A percentile compares a stretch with the other conserved stretches of the same genome.
phyloP scores from a whole-genome alignment of 768 basidiomycete species.

The Rhizopogon rudus region DNA sequence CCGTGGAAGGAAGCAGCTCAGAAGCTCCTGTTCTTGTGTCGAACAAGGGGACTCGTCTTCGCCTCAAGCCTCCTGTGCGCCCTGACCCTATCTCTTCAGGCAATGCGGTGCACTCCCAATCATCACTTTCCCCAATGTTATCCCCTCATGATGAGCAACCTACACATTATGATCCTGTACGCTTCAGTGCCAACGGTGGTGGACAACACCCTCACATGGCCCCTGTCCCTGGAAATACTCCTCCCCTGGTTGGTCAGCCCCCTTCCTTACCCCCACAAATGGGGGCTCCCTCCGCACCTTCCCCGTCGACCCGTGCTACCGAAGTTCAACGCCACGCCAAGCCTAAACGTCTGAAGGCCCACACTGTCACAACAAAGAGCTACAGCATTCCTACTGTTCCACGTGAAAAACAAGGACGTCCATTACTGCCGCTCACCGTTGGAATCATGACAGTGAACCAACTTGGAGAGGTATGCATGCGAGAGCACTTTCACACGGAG shows the following conservation, averaged over 20 bases:
- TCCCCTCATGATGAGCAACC: conserved; percentile 31
- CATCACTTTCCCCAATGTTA: conserved; percentile 29
- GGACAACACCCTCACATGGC: conserved; percentile 11
- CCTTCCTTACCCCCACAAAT: conserved; percentile 9
- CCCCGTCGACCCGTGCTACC: conserved; percentile 19
- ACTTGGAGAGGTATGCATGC: conserved; percentile 73
- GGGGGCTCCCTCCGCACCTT: conserved; percentile 10
- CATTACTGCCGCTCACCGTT: conserved; percentile 73
- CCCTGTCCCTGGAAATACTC: conserved; percentile 12
- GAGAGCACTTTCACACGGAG: conserved; percentile 84
- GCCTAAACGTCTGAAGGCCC: conserved; percentile 75
- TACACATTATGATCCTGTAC: conserved; percentile 14
- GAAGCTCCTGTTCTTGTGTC: conserved; percentile 35
- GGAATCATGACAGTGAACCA: conserved; percentile 83
- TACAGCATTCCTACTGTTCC: conserved; percentile 77
- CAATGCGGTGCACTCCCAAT: conserved; percentile 18
- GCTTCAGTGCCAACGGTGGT: conserved; percentile 20
- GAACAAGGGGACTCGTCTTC: conserved; percentile 42
- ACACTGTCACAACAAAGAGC: conserved; percentile 74
- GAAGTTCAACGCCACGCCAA: conserved; percentile 44
- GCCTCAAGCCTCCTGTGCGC: conserved; percentile 42
- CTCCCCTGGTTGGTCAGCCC: conserved; percentile 19
- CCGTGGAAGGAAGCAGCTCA: conserved; percentile 10
- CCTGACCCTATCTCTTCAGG: conserved; percentile 16
- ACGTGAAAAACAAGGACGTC: conserved; percentile 63